Evolutionary conservation across 2,329 filamentous ascomycete species (phyloP).

Genomic region (Cyanodermella asteris): DNA sequence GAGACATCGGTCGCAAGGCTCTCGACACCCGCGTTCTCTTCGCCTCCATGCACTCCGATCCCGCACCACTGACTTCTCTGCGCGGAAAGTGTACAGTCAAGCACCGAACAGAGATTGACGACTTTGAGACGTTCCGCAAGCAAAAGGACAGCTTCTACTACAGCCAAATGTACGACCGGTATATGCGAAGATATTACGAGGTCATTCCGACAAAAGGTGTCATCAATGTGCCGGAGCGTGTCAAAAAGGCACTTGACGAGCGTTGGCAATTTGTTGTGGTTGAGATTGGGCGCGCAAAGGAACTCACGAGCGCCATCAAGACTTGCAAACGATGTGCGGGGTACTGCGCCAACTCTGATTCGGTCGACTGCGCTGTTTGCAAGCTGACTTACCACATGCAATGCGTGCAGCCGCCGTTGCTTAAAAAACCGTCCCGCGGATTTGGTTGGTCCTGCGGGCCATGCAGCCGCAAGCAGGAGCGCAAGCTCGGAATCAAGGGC

Average conservation of each 20-base stretch:
- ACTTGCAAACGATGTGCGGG: slow-evolving; percentile 77
- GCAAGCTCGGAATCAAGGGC: slow-evolving; percentile 80
- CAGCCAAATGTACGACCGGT: slow-evolving; percentile 91
- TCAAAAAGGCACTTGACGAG: slow-evolving; percentile 89
- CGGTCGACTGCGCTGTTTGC: slow-evolving; percentile 91
- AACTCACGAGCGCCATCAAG: slow-evolving; percentile 88
- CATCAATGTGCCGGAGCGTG: slow-evolving; percentile 85
- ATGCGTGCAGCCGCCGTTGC: slow-evolving; percentile 73
- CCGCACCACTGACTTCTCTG: slow-evolving; percentile 74
- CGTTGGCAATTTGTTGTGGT: slow-evolving; percentile 93
- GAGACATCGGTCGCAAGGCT: slow-evolving; percentile 82
- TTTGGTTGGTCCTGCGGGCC: slow-evolving; percentile 97
- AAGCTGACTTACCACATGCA: slow-evolving; percentile 95
- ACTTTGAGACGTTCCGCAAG: slow-evolving; percentile 67
- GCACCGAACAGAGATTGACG: slow-evolving; percentile 68
- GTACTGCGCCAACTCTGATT: slow-evolving; percentile 85
- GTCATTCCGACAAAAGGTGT: slow-evolving; percentile 80
- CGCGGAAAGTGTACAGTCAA: slow-evolving; percentile 82
- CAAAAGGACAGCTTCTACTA: slow-evolving; percentile 83
- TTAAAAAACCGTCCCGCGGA: slow-evolving; percentile 89
- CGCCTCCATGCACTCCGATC: slow-evolving; percentile 96
- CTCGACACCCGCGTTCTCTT: slow-evolving; percentile 81
- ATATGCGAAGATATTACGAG: slow-evolving; percentile 95
- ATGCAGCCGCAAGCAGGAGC: slow-evolving; percentile 88
- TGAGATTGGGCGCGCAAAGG: slow-evolving; percentile 81